phyloP scores from a whole-genome alignment of 768 basidiomycete genomes.

The Termitomyces bulborhizus region DNA sequence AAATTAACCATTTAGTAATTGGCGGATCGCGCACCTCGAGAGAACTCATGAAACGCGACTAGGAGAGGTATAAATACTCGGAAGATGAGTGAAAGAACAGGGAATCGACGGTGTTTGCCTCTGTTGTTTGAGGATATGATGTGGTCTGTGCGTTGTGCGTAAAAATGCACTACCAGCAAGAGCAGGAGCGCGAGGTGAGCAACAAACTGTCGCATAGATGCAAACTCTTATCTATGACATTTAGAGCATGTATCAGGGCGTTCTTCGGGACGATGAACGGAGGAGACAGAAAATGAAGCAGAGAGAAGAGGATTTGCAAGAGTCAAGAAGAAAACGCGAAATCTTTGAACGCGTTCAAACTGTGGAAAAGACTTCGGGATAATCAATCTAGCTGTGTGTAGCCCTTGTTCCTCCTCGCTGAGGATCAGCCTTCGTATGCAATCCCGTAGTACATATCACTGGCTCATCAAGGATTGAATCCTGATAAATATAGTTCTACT shows the following conservation, averaged over 20 bases:
- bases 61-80: constrained; percentile 7
- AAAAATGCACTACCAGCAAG: constrained; percentile 65
- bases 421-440: not conserved
- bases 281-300: constrained; percentile 63
- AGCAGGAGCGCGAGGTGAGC: constrained; percentile 71
- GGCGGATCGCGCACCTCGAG: constrained; percentile 29
- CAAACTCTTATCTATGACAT: constrained; percentile 6
- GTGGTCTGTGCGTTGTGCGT: constrained; percentile 19
- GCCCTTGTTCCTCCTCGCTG: not conserved
- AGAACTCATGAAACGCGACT: constrained; percentile 28
- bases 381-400: not conserved
- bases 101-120: constrained; percentile 25
- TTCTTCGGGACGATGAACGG: constrained; percentile 83
- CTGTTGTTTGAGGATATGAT: constrained; percentile 14
- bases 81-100: constrained; percentile 10
- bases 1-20: not conserved
- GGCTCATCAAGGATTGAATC: too few relatives aligned
- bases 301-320: constrained; percentile 55
- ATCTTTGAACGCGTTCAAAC: constrained; percentile 52
- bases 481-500: too few relatives aligned
- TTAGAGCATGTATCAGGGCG: constrained; percentile 89
- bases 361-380: constrained; percentile 18
- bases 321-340: constrained; percentile 58
- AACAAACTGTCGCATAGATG: not conserved
- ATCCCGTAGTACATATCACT: not conserved